A percentile compares a stretch with the other conserved stretches of the same genome.
phyloP scores from a whole-genome alignment of 2,329 filamentous ascomycete genomes.

The Fusarium subglutinans region DNA sequence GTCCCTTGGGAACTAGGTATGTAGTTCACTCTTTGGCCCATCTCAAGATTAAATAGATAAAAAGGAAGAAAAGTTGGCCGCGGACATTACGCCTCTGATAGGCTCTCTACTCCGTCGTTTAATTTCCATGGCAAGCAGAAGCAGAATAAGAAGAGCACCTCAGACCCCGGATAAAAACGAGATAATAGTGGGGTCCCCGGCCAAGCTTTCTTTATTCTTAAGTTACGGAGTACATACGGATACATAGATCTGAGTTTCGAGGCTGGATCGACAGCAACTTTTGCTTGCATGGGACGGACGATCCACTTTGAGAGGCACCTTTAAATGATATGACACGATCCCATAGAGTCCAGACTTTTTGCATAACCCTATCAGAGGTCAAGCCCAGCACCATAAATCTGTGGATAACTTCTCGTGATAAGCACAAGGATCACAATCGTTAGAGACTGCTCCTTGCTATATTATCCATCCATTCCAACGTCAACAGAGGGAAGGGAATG shows the following conservation, averaged over 20 bases:
- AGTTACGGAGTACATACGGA: too few relatives aligned
- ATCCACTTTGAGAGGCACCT: constrained; percentile 10
- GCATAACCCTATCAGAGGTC: constrained; percentile 1
- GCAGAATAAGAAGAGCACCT: constrained; percentile 1
- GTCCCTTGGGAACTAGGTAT: too few relatives aligned
- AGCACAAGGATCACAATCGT: not conserved
- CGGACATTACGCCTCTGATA: constrained; percentile 18
- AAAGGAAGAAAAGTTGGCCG: not conserved
- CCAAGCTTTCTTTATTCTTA: constrained; percentile 27
- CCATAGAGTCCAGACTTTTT: constrained; percentile 17
- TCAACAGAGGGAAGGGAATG: not conserved
- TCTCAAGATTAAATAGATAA: not conserved
- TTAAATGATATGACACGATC: constrained; percentile 10
- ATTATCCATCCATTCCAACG: constrained; percentile 7
- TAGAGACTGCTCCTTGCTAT: not conserved
- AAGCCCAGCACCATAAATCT: not conserved
- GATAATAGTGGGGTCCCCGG: not conserved
- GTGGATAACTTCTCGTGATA: not conserved
- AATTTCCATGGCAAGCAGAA: constrained; percentile 21
- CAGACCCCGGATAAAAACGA: constrained; percentile 7
- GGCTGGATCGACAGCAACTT: constrained; percentile 24
- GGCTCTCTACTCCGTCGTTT: constrained; percentile 27
- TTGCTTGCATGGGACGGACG: not conserved
- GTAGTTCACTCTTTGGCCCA: not conserved
- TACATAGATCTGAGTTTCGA: constrained; percentile 30